phyloP scores from a whole-genome alignment of 192 early-diverging fungal species.

The Obelidium mucronatum region DNA sequence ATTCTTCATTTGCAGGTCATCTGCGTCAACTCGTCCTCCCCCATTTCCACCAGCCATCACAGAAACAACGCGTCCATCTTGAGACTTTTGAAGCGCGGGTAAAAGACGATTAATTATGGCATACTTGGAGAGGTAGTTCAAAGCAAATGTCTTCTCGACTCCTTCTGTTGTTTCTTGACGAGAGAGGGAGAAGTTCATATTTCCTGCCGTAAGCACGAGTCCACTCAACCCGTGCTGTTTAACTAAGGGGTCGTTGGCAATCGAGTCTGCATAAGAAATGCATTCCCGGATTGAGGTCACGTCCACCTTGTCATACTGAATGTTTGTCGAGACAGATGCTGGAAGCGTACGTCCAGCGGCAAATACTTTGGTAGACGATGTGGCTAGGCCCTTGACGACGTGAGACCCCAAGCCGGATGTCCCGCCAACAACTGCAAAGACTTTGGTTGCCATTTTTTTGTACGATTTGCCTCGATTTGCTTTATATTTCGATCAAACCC shows the following conservation, averaged over 20 bases:
- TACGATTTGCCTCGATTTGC: background rate
- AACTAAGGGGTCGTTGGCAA: background rate
- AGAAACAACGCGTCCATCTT: conserved; percentile 8
- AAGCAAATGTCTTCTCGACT: conserved; percentile 32
- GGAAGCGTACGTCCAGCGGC: background rate
- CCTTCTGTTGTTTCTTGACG: conserved; percentile 11
- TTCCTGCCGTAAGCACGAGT: conserved; percentile 29
- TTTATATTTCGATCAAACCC: background rate
- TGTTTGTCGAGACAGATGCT: background rate
- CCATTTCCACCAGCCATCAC: conserved; percentile 26
- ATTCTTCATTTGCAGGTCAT: conserved; percentile 29
- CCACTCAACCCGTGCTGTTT: conserved; percentile 9
- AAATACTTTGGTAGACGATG: background rate
- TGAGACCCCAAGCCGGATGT: conserved; percentile 27
- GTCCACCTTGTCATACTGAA: background rate
- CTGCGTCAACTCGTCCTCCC: conserved; percentile 10
- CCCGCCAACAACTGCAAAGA: conserved; percentile 17
- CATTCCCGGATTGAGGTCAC: conserved; percentile 4
- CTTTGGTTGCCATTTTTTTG: conserved; percentile 3
- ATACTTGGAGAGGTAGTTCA: conserved; percentile 37
- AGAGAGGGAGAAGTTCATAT: conserved; percentile 27
- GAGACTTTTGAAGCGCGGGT: background rate
- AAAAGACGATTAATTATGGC: conserved; percentile 14
- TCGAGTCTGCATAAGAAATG: background rate
- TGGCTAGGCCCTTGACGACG: background rate